Base-by-base conservation (phyloP, 371 early-diverging fungal genomes). In the Funneliformis caledonium region DNA sequence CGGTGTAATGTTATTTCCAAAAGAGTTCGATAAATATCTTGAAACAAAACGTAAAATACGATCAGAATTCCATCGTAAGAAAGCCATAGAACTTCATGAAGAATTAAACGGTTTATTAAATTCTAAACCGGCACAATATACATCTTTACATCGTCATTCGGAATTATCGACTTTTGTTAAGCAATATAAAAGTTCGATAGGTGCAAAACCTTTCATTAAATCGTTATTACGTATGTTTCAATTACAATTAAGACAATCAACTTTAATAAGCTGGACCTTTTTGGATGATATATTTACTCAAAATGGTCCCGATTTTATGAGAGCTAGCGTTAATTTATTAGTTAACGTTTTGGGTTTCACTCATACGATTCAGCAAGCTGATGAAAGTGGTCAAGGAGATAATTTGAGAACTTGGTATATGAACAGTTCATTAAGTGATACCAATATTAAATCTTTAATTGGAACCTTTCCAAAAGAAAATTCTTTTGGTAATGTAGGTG, bases 281-380 rank as follows among this genome's bases (percentile, higher is more conserved):
- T 77, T 77, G 10, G 77, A 77, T 77, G 65, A 60, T 50, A 77
- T 31, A 22, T 65, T 77, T 7, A 77, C 77, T 11, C 77, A 77
- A 50, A 77, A 77, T 42, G 77, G 60, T 9, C 33, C 65, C 16
- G 77, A 77, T 77, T 77, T 77, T 65, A 77, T 77, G 77, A 50
- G 77, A 19, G 77, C 77, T 59, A 22, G 47, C n/a, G 77, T 77
- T 50, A 77, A 77, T 50, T 50, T 77, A 37, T 65, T 77, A 37
- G 11, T 65, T 22, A 77, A 77, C 47, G 77, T 77, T 14, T 65
- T 77, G 31, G 45, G 65, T 22, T 77, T 77, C 14, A 65, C 77
- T n/a, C 77, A 77, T 77, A 77, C 77, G 1, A 14, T 65, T 37
- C 77, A 77, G 65, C 65, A 64, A 77, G 77, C 48, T 3, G 77